Evolutionary conservation across 2,329 filamentous ascomycete genomes (phyloP), one percentile per base, ranked within the genome.

Genomic region (Gnomoniopsis sp.): DNA sequence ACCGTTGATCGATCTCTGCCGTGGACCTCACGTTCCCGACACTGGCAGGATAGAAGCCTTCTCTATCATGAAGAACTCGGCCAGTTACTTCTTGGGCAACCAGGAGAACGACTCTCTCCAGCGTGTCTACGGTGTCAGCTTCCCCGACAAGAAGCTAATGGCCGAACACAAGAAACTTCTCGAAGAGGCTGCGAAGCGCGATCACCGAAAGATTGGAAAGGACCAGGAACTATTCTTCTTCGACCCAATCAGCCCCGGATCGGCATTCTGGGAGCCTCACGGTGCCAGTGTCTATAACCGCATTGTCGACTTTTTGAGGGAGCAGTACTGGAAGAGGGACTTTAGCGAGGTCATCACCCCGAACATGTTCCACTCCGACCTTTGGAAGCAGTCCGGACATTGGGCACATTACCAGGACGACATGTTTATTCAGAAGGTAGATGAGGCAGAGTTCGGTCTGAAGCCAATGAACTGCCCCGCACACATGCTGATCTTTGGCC

Each of bases 391-490:
- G 22, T 96, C 92, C 10, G 95, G 95, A 52, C 95, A 98, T 74
- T 97, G 93, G 93, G 85, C 89, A 61, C 87, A 93, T 71, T 95
- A 97, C 79, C 86, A 92, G 70, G 93, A 98, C 64, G 93, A 97
- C 76, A 98, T 98, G 93, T 83, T 83, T 65, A 74, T 79, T 44
- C 87, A 96, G 66, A 80, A 86, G 57, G 78, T 88, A 34, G 93
- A 97, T 73, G 96, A 96, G 79, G 88, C 89, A 63, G 70, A 71
- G 50, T 77, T 75, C 61, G 92, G 87, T 17, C 78, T 98, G 53
- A 98, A 98, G 78, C 93, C 93, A 30, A 98, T 98, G 95, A 98
- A 98, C 78, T 99, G 95, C 76, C 95, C 95, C 3, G 92, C 92
- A 30, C 93, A 98, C 75, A 96, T 90, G 74, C 78, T 95, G 65